Evolutionary conservation across 192 early-diverging fungal species (phyloP).

Genomic region (Ambispora gerdemannii): DNA sequence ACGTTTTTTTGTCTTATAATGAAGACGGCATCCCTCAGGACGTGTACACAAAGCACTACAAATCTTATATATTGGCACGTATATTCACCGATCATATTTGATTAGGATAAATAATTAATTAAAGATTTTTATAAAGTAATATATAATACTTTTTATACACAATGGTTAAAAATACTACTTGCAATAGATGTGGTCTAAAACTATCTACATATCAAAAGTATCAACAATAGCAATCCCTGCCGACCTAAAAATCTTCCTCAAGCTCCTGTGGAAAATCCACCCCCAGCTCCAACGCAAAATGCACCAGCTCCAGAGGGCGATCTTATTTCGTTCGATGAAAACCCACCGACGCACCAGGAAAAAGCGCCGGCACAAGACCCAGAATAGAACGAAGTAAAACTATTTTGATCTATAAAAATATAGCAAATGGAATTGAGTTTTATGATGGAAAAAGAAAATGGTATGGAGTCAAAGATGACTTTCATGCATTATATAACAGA

Average conservation of each 20-base stretch:
- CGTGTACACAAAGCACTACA: too few relatives aligned
- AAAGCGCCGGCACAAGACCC: background rate
- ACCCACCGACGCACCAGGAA: background rate
- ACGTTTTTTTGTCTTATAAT: constrained; percentile 12
- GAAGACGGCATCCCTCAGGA: too few relatives aligned
- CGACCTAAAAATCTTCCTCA: constrained; percentile 1
- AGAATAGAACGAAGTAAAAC: background rate
- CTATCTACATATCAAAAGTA: constrained; percentile 12
- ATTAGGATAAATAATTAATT: constrained; percentile 20
- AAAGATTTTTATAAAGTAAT: constrained; percentile 17
- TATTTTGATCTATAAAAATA: background rate
- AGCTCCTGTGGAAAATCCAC: background rate
- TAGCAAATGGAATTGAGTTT: too few relatives aligned
- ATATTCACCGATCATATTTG: constrained; percentile 18
- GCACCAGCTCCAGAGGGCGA: background rate
- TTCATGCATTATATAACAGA: too few relatives aligned
- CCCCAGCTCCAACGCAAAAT: constrained; percentile 5
- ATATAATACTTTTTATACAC: background rate
- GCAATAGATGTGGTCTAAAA: constrained; percentile 17
- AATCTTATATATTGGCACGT: background rate
- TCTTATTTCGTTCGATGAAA: too few relatives aligned
- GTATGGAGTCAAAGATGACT: background rate
- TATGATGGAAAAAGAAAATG: constrained; percentile 2
- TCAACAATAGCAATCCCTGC: background rate
- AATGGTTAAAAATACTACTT: constrained; percentile 15